phyloP scores from a whole-genome alignment of 2,329 filamentous ascomycete species.

The Metarhizium guizhouense region DNA sequence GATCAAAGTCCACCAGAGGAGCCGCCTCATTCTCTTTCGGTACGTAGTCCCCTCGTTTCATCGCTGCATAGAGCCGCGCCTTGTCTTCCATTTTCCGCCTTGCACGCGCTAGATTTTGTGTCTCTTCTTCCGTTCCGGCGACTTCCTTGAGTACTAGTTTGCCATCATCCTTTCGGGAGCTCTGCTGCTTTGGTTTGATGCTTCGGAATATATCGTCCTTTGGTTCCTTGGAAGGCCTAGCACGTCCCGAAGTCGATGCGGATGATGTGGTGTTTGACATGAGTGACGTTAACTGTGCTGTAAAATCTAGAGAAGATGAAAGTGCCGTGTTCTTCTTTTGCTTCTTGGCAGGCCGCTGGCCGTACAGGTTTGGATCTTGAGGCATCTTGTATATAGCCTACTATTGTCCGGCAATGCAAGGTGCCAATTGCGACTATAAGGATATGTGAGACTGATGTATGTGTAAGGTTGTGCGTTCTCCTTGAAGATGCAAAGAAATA shows the following conservation, averaged over 20 bases:
- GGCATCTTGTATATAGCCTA: slow-evolving; percentile 33
- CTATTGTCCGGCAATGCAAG: not conserved
- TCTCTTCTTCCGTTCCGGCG: slow-evolving; percentile 50
- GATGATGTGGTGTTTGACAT: slow-evolving; percentile 49
- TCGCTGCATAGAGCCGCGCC: slow-evolving; percentile 73
- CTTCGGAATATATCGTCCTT: slow-evolving; percentile 38
- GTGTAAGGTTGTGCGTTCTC: no score
- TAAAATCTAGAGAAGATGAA: slow-evolving; percentile 71
- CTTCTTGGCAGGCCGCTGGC: slow-evolving; percentile 61
- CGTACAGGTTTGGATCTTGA: slow-evolving; percentile 67
- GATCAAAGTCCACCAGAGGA: slow-evolving; percentile 83
- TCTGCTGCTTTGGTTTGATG: slow-evolving; percentile 16
- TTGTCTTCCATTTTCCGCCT: slow-evolving; percentile 85
- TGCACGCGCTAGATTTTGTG: slow-evolving; percentile 59
- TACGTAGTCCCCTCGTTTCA: slow-evolving; percentile 86
- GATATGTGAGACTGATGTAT: not conserved
- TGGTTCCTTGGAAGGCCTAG: slow-evolving; percentile 36
- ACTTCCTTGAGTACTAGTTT: slow-evolving; percentile 44
- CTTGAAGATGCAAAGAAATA: not conserved
- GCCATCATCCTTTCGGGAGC: slow-evolving; percentile 38
- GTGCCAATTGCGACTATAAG: not conserved
- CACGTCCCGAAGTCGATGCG: slow-evolving; percentile 28
- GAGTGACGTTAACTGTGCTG: slow-evolving; percentile 76
- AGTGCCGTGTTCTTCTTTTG: slow-evolving; percentile 61
- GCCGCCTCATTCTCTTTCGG: slow-evolving; percentile 54